Evolutionary conservation across 2,329 filamentous ascomycete species (phyloP), one percentile per base, ranked within the genome.

Genomic region (Dothistroma septosporum): DNA sequence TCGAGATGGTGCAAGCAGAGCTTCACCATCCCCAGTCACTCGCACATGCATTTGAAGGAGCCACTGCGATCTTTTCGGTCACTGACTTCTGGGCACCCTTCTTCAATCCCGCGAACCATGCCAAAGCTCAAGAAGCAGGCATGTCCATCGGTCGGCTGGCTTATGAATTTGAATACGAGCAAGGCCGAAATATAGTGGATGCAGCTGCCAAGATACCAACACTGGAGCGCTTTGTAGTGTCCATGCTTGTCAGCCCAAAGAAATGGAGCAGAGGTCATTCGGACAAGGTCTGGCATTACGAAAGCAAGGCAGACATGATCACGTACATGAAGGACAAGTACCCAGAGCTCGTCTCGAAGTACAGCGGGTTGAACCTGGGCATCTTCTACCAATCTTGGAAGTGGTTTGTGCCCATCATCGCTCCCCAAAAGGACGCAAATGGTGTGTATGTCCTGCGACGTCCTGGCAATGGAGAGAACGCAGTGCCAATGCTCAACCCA

Each of bases 51-150:
- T 77, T 78, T 62, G 37, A 65, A 16, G 75, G 71, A 35, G 71
- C 75, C 4, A 68, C 69, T 53, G 66, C 67, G 52, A 74, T 78
- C 61, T 78, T 76, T 68, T 69, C 70, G 47, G 70, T 74, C 19
- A 77, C 74, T 1, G 71, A 77, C 48, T 72, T 67, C 57, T 72
- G 68, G 69, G 59, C 62, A 22, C 63, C 57, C 1, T 65, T 64
- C 24, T 31, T 58, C 32, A 48, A 66, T 35, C 54, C 54, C 14
- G 19, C 46, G 10, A 69, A 64, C 41, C 64, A 67, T 10, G 55
- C 58, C 10, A 58, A 60, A n/a, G 70, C 71, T 9, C 35, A 57
- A 16, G 54, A 65, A 24, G 57, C 64, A 6, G 66, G 66, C 12
- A 68, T 63, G 19, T 56, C 66, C 4, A 65, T 70, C 19, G 55